Base-by-base conservation (phyloP, 345 rosid genomes). In the Mangifera indica region DNA sequence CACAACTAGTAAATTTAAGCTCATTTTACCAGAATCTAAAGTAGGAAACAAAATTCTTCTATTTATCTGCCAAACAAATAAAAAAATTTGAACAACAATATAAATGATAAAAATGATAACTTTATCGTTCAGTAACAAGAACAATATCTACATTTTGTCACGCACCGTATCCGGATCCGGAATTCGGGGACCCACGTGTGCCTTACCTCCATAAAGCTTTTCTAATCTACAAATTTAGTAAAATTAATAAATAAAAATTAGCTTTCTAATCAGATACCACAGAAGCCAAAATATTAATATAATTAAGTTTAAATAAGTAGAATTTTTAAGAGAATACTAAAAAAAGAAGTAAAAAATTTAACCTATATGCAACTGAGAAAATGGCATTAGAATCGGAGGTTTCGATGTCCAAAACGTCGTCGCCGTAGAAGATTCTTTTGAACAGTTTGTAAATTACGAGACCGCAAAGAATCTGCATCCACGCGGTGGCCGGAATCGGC, bases 201-300 rank as follows among this genome's bases (percentile, higher is more conserved):
- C 89, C 67, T 92, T 94, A 52, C 98, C 98, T 65, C 88, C 89
- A 71, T 87, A 86, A 60, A 92, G 88, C 87, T 92, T 94, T 72
- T 92, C 97, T 22, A 94, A 84, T 60, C 98, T 93, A 61, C 40
- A 71, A n/a, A 59, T 12, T 7, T 7, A 24, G 48, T 58, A 24
- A 29, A 54, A 17, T 15, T 15, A 72, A 9, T 42, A 11, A 51
- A 37, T 17, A 54, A 34, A 61, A 53, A 13, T 4, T 32, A 32
- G 42, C 42, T 37, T 37, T 37, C 42, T 37, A 37, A 7, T 37
- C 42, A 37, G 8, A 37, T 37, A 29, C 32, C 1, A 29, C 1
- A 3, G 22, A 60, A 60, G 15, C 44, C 63, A 60, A 13, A 59
- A 59, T 14, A 29, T 59, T 7, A n/a, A n/a, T 15, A 45, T 18